phyloP scores from a whole-genome alignment of 352 stramenopile species.

The Phytophthora tubulina region DNA sequence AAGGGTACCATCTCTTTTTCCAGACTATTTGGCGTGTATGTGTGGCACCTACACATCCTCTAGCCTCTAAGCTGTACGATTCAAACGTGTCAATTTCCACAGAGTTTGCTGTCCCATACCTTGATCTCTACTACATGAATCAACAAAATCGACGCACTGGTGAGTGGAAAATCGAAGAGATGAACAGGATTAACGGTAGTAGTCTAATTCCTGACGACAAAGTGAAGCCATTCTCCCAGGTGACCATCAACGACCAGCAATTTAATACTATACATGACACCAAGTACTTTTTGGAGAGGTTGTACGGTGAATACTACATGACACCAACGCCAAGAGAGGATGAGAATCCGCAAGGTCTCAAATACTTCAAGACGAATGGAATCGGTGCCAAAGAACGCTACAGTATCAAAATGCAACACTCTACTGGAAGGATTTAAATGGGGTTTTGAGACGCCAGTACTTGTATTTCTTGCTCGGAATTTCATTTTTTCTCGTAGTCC shows the following conservation, averaged over 20 bases:
- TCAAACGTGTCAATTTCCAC: constrained; percentile 17
- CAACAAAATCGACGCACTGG: background rate
- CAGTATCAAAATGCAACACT: background rate
- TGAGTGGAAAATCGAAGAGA: constrained; percentile 37
- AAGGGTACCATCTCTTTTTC: constrained; percentile 60
- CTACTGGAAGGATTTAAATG: background rate
- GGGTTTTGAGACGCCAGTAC: background rate
- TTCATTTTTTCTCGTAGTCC: background rate
- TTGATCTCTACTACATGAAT: constrained; percentile 48
- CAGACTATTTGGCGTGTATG: constrained; percentile 47
- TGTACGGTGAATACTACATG: constrained; percentile 51
- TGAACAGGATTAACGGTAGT: constrained; percentile 30
- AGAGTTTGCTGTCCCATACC: constrained; percentile 35
- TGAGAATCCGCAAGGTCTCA: background rate
- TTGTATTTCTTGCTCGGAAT: constrained; percentile 1
- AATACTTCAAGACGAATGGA: background rate
- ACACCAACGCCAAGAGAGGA: constrained; percentile 24
- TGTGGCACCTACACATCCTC: constrained; percentile 48
- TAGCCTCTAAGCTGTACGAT: constrained; percentile 48
- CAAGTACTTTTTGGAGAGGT: constrained; percentile 36
- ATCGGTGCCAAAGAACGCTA: background rate
- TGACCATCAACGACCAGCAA: constrained; percentile 37
- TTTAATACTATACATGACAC: constrained; percentile 47
- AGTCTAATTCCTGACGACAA: constrained; percentile 28
- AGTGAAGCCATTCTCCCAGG: constrained; percentile 30